phyloP scores from a whole-genome alignment of 2,329 filamentous ascomycete species.

The Cercospora berteroae region DNA sequence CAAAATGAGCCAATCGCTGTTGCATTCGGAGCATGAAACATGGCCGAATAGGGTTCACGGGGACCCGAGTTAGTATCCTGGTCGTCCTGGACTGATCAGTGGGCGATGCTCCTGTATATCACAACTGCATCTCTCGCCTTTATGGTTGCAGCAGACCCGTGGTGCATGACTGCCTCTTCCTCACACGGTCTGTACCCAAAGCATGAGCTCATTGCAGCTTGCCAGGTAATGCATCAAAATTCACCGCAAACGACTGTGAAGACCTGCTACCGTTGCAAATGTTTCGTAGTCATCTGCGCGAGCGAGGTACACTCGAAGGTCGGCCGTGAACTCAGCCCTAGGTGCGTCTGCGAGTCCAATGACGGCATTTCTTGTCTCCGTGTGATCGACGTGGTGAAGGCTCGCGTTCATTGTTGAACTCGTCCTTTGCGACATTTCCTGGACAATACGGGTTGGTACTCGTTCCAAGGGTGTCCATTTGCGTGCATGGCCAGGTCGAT shows the following conservation, averaged over 20 bases:
- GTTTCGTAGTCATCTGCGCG: no score
- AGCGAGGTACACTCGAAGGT: neutral
- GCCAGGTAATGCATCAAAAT: no score
- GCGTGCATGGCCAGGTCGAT: neutral
- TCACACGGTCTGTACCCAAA: neutral
- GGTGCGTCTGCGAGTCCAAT: neutral
- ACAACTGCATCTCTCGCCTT: neutral
- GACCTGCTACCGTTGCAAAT: no score
- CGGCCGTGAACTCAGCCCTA: neutral
- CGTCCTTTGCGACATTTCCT: neutral
- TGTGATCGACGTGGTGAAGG: no score
- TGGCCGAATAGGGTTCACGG: neutral
- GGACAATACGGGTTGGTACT: rapidly evolving
- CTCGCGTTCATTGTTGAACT: neutral
- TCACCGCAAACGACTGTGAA: no score
- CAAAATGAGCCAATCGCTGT: neutral
- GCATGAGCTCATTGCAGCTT: neutral
- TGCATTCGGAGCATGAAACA: neutral
- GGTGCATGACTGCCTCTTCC: neutral
- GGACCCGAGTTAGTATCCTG: neutral
- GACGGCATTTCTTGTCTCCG: no score
- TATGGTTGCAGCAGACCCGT: neutral
- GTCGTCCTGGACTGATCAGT: neutral
- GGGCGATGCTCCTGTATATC: neutral
- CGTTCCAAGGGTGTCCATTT: neutral